These are phyloP conservation scores for Gossypium ekmanianum DNA, from an alignment of 345 rosid genomes.

Conservation along the genomic window DNA sequence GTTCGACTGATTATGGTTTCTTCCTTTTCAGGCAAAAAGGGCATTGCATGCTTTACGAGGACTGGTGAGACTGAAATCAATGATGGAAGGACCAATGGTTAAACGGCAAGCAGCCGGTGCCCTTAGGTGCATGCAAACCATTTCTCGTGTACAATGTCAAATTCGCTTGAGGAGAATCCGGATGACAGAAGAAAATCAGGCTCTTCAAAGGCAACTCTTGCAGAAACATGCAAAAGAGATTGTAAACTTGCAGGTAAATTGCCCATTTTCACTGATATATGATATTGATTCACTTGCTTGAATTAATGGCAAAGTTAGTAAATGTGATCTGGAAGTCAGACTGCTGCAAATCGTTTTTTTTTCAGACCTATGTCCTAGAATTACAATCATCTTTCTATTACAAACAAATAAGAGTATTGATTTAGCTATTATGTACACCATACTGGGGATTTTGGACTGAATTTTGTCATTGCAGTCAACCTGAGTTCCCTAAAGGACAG, in stretches of 20 bases:
- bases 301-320: neutral
- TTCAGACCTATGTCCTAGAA: too few relatives aligned
- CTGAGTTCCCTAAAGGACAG: too few relatives aligned
- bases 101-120: constrained; percentile 81
- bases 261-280: neutral
- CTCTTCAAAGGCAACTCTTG: constrained; percentile 81
- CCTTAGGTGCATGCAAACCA: constrained; percentile 82
- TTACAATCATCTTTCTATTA: too few relatives aligned
- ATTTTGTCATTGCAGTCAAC: too few relatives aligned
- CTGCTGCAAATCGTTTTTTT: neutral
- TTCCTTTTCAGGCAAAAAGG: constrained; percentile 64
- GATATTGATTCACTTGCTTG: neutral
- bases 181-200: constrained; percentile 91
- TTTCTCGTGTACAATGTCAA: constrained; percentile 86
- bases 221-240: constrained; percentile 89
- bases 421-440: too few relatives aligned
- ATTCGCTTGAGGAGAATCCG: constrained; percentile 73
- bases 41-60: constrained; percentile 84
- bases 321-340: neutral
- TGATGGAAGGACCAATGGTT: constrained; percentile 80
- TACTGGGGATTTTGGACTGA: too few relatives aligned
- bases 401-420: too few relatives aligned
- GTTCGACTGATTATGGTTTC: neutral
- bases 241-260: constrained; percentile 56
- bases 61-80: constrained; percentile 65